Base-by-base conservation (phyloP, 805 yeast species). In the Naumovozyma baii region DNA sequence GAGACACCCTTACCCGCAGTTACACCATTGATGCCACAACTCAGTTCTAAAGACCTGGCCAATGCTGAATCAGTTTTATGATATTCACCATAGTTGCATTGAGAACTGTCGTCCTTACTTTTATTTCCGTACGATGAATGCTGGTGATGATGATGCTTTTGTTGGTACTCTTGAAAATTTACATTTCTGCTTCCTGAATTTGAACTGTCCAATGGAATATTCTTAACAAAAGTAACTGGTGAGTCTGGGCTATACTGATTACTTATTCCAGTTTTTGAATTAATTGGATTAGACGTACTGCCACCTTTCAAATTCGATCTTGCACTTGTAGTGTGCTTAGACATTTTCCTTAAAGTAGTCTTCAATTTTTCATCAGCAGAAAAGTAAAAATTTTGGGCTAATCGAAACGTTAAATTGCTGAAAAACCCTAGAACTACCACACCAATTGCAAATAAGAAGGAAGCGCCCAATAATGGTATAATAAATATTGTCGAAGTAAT, bases 341-440 rank as follows among this genome's bases (percentile, higher is more conserved):
- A 45, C 49, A 54, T 47, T 39, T 41, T 41, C 16, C 39, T 40
- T 35, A 55, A 35, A 2, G 49, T 38, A 4, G 36, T 38, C 33
- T 48, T 49, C 29, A 50, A 35, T 36, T 42, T 39, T 16, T 37
- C 41, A 29, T 52, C 55, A 10, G 48, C 35, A 34, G 43, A 48
- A 17, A 49, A 46, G 41, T 56, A 59, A 18, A 55, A 25, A 19
- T 34, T 32, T 26, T 52, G 55, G 3, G 58, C 59, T 19, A 47
- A 31, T 32, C 48, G 49, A 39, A 55, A 57, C 3, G 54, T 48
- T 3, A 48, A n/a, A 29, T 55, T 55, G 40, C 61, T 54, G 33
- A 55, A 33, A 31, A 57, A 50, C 13, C 61, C 62, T 35, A 56
- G 49, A 3, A 50, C 31, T 1, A 59, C 53, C 10, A 55, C 56